These are phyloP conservation scores for Samsoniella hepiali DNA, from an alignment of 2,329 filamentous ascomycete genomes.

Conservation along the genomic window DNA sequence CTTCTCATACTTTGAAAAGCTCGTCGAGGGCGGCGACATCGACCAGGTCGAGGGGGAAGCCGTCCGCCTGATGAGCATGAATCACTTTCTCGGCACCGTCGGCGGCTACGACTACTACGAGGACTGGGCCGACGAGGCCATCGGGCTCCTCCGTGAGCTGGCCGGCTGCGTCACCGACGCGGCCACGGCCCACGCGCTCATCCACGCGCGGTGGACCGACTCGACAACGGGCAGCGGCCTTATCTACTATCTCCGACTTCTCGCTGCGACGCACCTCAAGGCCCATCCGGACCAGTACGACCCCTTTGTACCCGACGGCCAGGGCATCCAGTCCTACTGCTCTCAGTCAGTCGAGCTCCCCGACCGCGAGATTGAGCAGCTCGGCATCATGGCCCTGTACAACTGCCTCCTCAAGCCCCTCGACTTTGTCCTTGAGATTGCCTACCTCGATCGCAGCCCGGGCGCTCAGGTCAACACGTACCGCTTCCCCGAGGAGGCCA, in stretches of 20 bases:
- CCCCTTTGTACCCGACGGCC: slow-evolving; percentile 64
- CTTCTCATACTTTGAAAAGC: slow-evolving; percentile 87
- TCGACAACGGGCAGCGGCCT: slow-evolving; percentile 64
- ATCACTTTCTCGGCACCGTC: slow-evolving; percentile 64
- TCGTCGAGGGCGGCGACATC: slow-evolving; percentile 65
- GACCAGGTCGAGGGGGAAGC: slow-evolving; percentile 67
- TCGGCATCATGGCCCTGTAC: slow-evolving; percentile 75
- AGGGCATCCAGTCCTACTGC: slow-evolving; percentile 65
- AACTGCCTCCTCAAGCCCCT: slow-evolving; percentile 77
- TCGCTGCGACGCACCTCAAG: slow-evolving; percentile 84
- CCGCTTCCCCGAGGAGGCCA: slow-evolving; percentile 56
- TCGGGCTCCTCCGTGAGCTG: slow-evolving; percentile 64
- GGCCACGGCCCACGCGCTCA: slow-evolving; percentile 49
- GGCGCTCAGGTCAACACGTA: slow-evolving; percentile 73
- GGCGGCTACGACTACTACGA: slow-evolving; percentile 72
- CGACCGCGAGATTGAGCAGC: slow-evolving; percentile 82
- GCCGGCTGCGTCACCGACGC: slow-evolving; percentile 57
- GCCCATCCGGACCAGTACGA: slow-evolving; percentile 66
- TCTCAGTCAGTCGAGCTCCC: slow-evolving; percentile 67
- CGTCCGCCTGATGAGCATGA: slow-evolving; percentile 67
- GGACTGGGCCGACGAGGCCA: slow-evolving; percentile 77
- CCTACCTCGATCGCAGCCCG: slow-evolving; percentile 83
- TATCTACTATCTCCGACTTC: slow-evolving; percentile 79
- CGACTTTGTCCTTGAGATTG: slow-evolving; percentile 77
- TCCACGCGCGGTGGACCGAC: slow-evolving; percentile 73